A percentile compares a stretch with the other conserved stretches of the same genome.
phyloP scores from a whole-genome alignment of 371 early-diverging fungal genomes.

The Mortierella sp. region DNA sequence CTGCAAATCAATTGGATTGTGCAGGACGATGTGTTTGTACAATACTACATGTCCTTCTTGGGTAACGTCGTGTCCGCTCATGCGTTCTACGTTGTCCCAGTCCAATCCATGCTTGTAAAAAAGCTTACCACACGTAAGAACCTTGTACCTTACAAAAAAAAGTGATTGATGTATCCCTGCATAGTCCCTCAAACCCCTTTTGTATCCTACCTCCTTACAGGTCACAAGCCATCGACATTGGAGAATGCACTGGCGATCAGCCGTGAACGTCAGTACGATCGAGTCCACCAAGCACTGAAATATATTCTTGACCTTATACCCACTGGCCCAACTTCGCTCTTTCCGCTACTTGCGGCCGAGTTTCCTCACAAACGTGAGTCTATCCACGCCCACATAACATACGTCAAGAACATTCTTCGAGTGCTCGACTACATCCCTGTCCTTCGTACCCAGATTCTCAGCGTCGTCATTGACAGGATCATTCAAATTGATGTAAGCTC shows the following conservation, averaged over 20 bases:
- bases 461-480: slow-evolving; percentile 83
- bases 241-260: slow-evolving; percentile 9
- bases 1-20: slow-evolving; percentile 78
- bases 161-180: neutral
- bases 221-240: slow-evolving; percentile 10
- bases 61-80: slow-evolving; percentile 90
- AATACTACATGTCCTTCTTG: slow-evolving; percentile 77
- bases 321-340: slow-evolving; percentile 77
- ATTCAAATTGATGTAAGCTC: slow-evolving; percentile 88
- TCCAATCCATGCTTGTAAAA: slow-evolving; percentile 72
- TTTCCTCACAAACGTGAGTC: slow-evolving; percentile 87
- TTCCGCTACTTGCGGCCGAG: slow-evolving; percentile 70
- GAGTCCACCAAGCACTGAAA: slow-evolving; percentile 77
- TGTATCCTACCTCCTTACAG: slow-evolving; percentile 1
- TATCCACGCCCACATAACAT: slow-evolving; percentile 75
- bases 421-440: slow-evolving; percentile 83
- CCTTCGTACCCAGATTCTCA: slow-evolving; percentile 79
- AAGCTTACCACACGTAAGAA: slow-evolving; percentile 75
- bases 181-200: neutral
- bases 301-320: slow-evolving; percentile 83
- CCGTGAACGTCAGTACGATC: slow-evolving; percentile 54
- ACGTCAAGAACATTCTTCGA: slow-evolving; percentile 80
- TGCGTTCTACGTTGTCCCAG: slow-evolving; percentile 79
- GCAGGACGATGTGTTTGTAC: slow-evolving; percentile 71
- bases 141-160: too few relatives aligned